Base-by-base conservation (phyloP, 805 yeast genomes). In the Maudiozyma turicensis region DNA sequence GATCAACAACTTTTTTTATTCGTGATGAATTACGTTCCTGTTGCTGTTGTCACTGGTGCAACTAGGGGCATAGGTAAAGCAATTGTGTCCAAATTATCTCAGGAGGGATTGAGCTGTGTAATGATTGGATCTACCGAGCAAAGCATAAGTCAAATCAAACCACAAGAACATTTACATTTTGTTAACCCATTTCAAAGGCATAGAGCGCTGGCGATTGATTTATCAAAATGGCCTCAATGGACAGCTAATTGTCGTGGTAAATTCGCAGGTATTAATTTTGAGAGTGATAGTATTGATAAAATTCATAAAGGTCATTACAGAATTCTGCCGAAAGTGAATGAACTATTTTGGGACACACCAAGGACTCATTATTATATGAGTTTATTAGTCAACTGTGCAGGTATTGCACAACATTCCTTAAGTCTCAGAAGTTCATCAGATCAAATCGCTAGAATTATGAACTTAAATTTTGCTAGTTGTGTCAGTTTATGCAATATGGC, bases 31-130 rank as follows among this genome's bases (percentile, higher is more conserved):
- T 26, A 38, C 6, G 15, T 43, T 8, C 62, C 64, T 1, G 64
- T 63, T 6, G 67, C 67, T 2, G 56, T 72, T 4, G 53, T 72
- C n/a, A 65, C 73, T 1, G 77, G 78, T 11, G 72, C 72, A 20
- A 69, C 72, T 26, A 61, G 72, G 48, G 76, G 76, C 4, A 67
- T 73, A 45, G 77, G 77, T 6, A 60, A 61, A 14, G 61, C 58
- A 1, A 53, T 72, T 7, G 65, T 58, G 3, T 59, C 63, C 40
- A 55, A 56, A 39, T 52, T 70, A 7, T 52, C 62, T 0, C 41
- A 44, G 2, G 50, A 63, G 34, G 67, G 67, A 6, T 9, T 61
- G 6, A 55, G 58, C 40, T 60, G 65, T 44, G 43, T 64, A 3
- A 51, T 55, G 11, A 47, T 64, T n/a, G 67, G 65, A 1, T 57